Percentiles rank a stretch among this genome's conserved stretches.
phyloP scores from a whole-genome alignment of 805 yeast genomes.

The Isabelozyma heimii region DNA sequence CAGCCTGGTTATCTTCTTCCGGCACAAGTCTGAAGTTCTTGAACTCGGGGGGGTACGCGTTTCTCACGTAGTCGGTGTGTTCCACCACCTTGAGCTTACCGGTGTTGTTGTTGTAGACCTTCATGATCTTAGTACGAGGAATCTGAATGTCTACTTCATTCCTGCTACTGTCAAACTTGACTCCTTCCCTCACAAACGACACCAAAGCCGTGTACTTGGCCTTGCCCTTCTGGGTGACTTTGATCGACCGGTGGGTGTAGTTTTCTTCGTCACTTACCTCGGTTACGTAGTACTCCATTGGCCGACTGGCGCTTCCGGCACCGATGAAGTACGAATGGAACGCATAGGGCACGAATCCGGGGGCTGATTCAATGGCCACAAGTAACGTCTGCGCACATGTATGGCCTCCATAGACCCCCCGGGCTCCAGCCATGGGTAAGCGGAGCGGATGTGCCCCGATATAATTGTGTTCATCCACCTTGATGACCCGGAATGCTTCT shows the following conservation, averaged over 20 bases:
- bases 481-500: slow-evolving; percentile 28
- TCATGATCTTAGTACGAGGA: slow-evolving; percentile 13
- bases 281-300: slow-evolving; percentile 53
- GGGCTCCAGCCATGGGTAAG: slow-evolving; percentile 43
- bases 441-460: slow-evolving; percentile 33
- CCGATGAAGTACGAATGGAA: slow-evolving; percentile 60
- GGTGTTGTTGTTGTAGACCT: slow-evolving; percentile 23
- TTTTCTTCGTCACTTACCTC: slow-evolving; percentile 52
- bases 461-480: slow-evolving; percentile 23
- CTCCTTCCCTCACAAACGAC: slow-evolving; percentile 29
- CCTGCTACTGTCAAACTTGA: slow-evolving; percentile 2
- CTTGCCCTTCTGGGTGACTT: slow-evolving; percentile 51
- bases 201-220: slow-evolving; percentile 52
- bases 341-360: slow-evolving; percentile 49
- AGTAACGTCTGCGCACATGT: slow-evolving; percentile 62
- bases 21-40: slow-evolving; percentile 29
- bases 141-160: slow-evolving; percentile 5
- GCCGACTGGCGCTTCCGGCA: slow-evolving; percentile 47
- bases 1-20: slow-evolving; percentile 25
- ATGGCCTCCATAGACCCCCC: slow-evolving; percentile 73
- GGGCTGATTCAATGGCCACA: slow-evolving; percentile 54
- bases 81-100: slow-evolving; percentile 18
- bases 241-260: slow-evolving; percentile 51
- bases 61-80: slow-evolving; percentile 37
- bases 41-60: slow-evolving; percentile 38